Evolutionary conservation across 192 early-diverging fungal genomes (phyloP), one percentile per base, ranked within the genome.

Genomic region (Backusella parvicylindrica): DNA sequence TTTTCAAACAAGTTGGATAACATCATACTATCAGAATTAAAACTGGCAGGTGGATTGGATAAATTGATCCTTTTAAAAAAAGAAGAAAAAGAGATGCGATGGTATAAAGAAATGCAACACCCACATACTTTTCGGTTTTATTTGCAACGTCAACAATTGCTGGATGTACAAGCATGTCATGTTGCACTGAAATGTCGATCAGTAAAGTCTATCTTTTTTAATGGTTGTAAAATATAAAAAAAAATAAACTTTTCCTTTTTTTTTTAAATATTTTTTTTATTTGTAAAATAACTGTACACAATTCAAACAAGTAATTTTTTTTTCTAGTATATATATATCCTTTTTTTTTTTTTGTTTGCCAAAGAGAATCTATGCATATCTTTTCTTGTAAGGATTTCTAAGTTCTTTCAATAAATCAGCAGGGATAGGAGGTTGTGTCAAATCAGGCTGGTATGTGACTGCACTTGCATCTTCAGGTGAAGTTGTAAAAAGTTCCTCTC

Each of bases 401-500:
- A 81, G 73, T 31, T 81, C 80, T 41, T 37, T 77, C 13, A 81
- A 4, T 26, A 81, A 31, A 28, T 77, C 75, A 18, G 41, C 18
- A 33, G 80, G 80, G 6, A 81, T 1, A 18, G 80, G 80, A 41
- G 76, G 73, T 43, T 60, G 50, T 23, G 26, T 32, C n/a, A 50
- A 36, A 40, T 31, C 41, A 18, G 69, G 64, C 38, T 49, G n/a
- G 68, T 72, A 81, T 26, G 80, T 81, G 18, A 81, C 80, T 30
- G 43, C 60, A 31, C 47, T 15, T 3, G 63, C 73, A 43, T 81
- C 76, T 12, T 70, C 75, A 26, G 80, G 72, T 31, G 43, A n/a
- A 9, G 80, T 81, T 50, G 76, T 64, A 49, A 77, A 77, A 16
- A 40, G 23, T 66, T 81, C 79, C 15, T 81, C 79, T 81, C 73